Percentiles rank a stretch among this genome's conserved stretches.
These are phyloP conservation scores for Cornus florida DNA, from an alignment of 148 eudicot species.

Conservation along the genomic window DNA sequence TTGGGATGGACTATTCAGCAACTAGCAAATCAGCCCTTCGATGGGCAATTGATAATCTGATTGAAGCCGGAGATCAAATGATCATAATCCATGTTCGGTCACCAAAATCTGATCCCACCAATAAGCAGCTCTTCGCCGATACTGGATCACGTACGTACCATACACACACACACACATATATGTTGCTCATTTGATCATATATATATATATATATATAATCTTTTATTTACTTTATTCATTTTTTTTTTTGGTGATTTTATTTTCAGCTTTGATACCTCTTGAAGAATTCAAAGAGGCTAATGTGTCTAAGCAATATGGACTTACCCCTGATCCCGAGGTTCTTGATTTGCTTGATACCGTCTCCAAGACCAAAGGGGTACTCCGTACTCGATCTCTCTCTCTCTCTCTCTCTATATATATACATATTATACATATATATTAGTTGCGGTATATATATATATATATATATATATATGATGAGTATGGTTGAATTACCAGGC, in stretches of 20 bases:
- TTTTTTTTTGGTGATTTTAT: not conserved
- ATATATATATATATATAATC: not conserved
- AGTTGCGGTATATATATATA: not conserved
- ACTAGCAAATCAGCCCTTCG: conserved; percentile 47
- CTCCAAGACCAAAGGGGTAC: conserved; percentile 33
- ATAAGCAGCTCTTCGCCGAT: conserved; percentile 47
- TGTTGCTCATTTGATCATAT: not conserved
- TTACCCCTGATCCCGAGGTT: conserved; percentile 44
- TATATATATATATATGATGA: not conserved
- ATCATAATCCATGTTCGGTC: conserved; percentile 42
- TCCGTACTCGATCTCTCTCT: not conserved
- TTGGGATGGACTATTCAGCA: conserved; percentile 52
- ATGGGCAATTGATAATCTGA: conserved; percentile 49
- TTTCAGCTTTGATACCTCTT: conserved; percentile 46
- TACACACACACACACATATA: no score
- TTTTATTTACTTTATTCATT: not conserved
- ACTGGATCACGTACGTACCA: conserved; percentile 50
- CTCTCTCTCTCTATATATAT: not conserved
- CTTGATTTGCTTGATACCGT: conserved; percentile 41
- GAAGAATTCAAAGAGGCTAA: conserved; percentile 37
- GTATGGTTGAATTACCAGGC: conserved; percentile 17
- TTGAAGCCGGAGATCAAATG: conserved; percentile 35
- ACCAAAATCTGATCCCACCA: conserved; percentile 43
- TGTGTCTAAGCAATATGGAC: conserved; percentile 47
- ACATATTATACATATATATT: no score